Evolutionary conservation across 2,329 filamentous ascomycete species (phyloP), one percentile per base, ranked within the genome.

Genomic region (Raffaelea arxii): DNA sequence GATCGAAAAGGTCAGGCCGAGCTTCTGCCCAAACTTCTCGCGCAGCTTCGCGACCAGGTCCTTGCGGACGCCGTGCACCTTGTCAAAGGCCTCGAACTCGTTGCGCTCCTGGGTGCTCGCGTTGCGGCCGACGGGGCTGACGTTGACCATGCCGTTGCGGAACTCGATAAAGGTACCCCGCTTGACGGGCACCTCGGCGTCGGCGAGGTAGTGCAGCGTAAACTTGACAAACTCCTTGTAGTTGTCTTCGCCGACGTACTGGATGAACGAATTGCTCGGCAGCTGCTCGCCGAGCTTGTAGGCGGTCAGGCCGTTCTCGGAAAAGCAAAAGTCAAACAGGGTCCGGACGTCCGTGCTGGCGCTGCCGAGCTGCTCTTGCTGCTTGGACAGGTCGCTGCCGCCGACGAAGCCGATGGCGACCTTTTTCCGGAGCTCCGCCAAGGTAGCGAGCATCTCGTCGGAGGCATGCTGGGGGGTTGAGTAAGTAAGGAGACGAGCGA

Each of bases 291-390:
- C 92, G 59, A 90, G 69, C 61, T 89, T 88, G 75, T 77, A 94
- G 38, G 91, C 92, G 2, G 86, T 94, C 56, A 98, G 79, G 11
- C 92, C 92, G 69, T 98, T 98, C 72, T 98, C 92, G 49, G 89
- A 74, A 71, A 98, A 98, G 78, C 85, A 92, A 71, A 87, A 98
- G 74, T 98, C 92, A 73, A 98, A 98, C 59, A 97, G 81, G 51
- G 79, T 73, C 44, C 82, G 89, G 51, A 97, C 91, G 56, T 83
- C 75, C 24, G 68, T 65, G 48, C 75, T 69, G 23, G 77, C 64
- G 4, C 78, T 75, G 63, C 89, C 89, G 51, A 97, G 78, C 71
- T 97, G 91, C 68, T 97, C 92, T 68, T 97, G 88, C 69, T 97
- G 92, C 74, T 98, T 97, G 63, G 66, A 70, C 52, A 95, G 78